A percentile compares a stretch with the other conserved stretches of the same genome.
Conservation (phyloP, 129 eudicot genomes). For the Gnaphalium uliginosum region DNA sequence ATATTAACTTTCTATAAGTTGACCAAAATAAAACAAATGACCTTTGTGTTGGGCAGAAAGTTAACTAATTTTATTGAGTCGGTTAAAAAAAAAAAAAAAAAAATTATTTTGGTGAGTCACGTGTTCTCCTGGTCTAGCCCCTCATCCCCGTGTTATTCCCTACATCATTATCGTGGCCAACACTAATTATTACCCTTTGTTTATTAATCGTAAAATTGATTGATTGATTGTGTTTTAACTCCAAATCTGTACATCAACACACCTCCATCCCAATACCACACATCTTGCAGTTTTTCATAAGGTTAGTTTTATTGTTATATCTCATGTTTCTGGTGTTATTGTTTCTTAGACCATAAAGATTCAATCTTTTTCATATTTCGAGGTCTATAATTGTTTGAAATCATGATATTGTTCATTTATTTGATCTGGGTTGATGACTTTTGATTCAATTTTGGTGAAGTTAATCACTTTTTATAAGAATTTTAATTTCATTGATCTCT, state of each 20-base stretch:
- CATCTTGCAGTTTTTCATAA: slow-evolving; percentile 20
- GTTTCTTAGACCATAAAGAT: neutral
- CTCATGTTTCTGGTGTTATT: neutral
- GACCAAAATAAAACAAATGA: too few species aligned
- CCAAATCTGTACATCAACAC: slow-evolving; percentile 19
- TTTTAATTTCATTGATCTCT: slow-evolving; percentile 1
- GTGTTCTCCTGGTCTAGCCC: slow-evolving; percentile 16
- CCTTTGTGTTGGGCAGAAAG: neutral
- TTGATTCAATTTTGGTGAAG: neutral
- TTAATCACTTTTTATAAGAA: neutral
- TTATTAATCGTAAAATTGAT: neutral
- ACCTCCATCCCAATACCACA: neutral
- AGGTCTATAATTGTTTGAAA: neutral
- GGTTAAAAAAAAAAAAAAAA: neutral
- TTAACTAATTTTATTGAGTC: neutral
- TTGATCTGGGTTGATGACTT: slow-evolving; percentile 10
- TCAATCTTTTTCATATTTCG: neutral
- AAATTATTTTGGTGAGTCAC: slow-evolving; percentile 7
- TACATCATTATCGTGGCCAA: slow-evolving; percentile 30
- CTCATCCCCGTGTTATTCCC: slow-evolving; percentile 20
- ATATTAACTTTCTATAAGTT: too few species aligned
- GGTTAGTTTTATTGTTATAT: slow-evolving; percentile 13
- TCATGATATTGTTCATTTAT: neutral
- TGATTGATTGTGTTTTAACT: neutral
- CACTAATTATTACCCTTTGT: slow-evolving; percentile 19